Evolutionary conservation across 352 stramenopile species (phyloP), one percentile per base, ranked within the genome.

Genomic region (Globisporangium takayamanum): DNA sequence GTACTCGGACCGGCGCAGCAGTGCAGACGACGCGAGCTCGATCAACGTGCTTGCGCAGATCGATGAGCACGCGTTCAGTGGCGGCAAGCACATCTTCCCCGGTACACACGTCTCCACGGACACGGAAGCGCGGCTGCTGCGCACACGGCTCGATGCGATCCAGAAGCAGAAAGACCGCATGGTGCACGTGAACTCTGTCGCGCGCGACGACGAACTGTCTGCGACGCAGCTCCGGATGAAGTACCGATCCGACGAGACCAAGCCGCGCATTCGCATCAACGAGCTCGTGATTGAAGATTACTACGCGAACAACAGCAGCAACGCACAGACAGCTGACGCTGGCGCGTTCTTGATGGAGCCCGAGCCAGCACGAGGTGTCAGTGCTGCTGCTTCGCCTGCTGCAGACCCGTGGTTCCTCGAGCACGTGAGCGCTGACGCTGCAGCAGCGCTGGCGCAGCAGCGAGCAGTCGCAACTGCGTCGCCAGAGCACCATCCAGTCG

Each of bases 211-310:
- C 45, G 63, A 84, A n/a, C 33, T 92, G 45, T 80, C 76, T 16
- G 78, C 72, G 5, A 77, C 69, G 2, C 74, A 88, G 28, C 64
- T 89, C 42, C 73, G 74, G 28, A 67, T 60, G 18, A 80, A 76
- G 55, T 80, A 89, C 37, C 63, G 73, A 8, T 62, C 70, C 36
- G 66, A 80, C 1, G 70, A 70, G 11, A 63, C 79, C 16, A 73
- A 81, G 42, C 70, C 73, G 0, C 78, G 75, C 20, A 58, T 91
- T 55, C 77, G 80, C 18, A 92, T 92, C 58, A 92, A 89, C 45
- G 84, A 92, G 60, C 69, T 95, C 4, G 73, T 95, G 12, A 95
- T 95, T 33, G 86, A 95, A 60, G 75, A 95, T 30, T 95, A 94
- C 49, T 95, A 92, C 54, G 70, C 72, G 3, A 59, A 80, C 0